Evolutionary conservation across 345 rosid genomes (phyloP), one percentile per base, ranked within the genome.

Genomic region (Reutealis trisperma): DNA sequence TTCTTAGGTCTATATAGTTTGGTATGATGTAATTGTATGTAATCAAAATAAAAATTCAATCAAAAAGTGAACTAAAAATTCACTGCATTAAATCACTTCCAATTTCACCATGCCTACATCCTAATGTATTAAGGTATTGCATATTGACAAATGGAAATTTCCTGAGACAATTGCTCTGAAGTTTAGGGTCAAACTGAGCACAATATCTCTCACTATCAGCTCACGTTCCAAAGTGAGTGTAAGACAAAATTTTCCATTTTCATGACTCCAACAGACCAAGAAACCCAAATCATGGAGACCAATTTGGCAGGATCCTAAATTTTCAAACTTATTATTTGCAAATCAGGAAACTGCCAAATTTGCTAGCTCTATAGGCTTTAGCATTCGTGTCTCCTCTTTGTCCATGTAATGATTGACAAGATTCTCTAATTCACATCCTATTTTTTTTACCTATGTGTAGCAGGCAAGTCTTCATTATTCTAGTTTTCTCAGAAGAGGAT

Each of bases 181-280:
- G 30, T 73, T 75, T 73, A 45, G 77, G 79, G 75, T 45, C 77
- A 65, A 76, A 72, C 32, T 14, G 24, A 69, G 55, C 67, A 49
- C 55, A 49, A 0, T 27, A 27, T 27, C 63, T 1, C 34, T 49
- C 47, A 5, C 47, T 32, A 69, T 63, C 70, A 75, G 73, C 75
- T 80, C 86, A 83, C 72, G 82, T 81, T 78, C 58, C 79, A 44
- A 34, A 49, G 42, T 54, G 65, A 60, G 67, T 13, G 63, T 15
- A 5, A 55, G 62, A 34, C 37, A 34, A 34, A 34, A 34, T 2
- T 34, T 34, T 34, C 37, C 37, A 34, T 34, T 34, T 34, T 27
- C 30, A 27, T 63, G 10, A 44, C 55, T 78, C 76, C 84, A 85
- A 77, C 79, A 80, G 75, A 77, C 61, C 79, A 79, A 71, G 78